phyloP scores from a whole-genome alignment of 306 rosid species.

The Trifolium dubium region DNA sequence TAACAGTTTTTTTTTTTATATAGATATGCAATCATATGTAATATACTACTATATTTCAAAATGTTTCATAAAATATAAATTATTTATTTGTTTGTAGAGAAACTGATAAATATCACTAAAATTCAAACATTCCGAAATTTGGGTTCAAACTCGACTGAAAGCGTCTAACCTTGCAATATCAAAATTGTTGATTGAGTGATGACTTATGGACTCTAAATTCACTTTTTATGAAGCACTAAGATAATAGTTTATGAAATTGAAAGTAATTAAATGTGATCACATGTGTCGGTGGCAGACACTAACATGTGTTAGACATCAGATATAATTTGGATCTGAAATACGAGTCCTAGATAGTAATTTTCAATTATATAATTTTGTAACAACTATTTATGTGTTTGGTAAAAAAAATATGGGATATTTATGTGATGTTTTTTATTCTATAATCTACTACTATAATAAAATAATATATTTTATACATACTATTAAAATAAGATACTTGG shows the following conservation, averaged over 20 bases:
- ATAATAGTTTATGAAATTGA: background rate
- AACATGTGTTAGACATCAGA: background rate
- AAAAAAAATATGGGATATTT: slow-evolving; percentile 23
- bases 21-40: background rate
- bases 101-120: too few relatives aligned
- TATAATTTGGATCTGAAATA: background rate
- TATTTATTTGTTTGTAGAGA: too few relatives aligned
- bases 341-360: background rate
- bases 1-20: too few relatives aligned
- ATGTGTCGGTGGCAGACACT: background rate
- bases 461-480: slow-evolving; percentile 42
- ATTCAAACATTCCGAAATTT: too few relatives aligned
- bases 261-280: too few relatives aligned
- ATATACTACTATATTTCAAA: background rate
- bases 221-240: too few relatives aligned
- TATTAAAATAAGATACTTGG: slow-evolving; percentile 36
- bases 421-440: slow-evolving; percentile 48
- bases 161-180: too few relatives aligned
- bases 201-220: too few relatives aligned
- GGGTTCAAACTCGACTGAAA: too few relatives aligned
- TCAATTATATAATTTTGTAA: slow-evolving; percentile 32
- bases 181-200: too few relatives aligned
- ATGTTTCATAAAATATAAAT: too few relatives aligned
- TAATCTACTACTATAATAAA: slow-evolving; percentile 47
- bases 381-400: slow-evolving; percentile 41